A percentile compares a stretch with the other conserved stretches of the same genome.
Evolutionary conservation across 192 early-diverging fungal species (phyloP).

Genomic region (Haplosporangium gracile): DNA sequence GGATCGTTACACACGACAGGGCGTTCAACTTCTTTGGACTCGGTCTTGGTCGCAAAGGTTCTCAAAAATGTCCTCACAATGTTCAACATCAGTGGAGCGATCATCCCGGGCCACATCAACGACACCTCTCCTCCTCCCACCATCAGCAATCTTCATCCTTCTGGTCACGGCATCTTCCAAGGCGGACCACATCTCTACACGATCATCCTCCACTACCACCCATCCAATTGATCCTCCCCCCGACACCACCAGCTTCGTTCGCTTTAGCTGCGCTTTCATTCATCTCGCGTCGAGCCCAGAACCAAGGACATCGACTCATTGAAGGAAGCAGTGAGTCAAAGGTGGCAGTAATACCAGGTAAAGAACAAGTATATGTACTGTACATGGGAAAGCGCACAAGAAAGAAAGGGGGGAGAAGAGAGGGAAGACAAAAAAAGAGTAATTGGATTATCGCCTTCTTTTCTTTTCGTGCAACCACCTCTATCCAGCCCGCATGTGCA

Average conservation of each 20-base stretch:
- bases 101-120: neutral
- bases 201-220: neutral
- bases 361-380: neutral
- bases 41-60: neutral
- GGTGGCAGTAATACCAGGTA: neutral
- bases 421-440: neutral
- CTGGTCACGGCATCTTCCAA: slow-evolving; percentile 17
- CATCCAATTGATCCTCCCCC: neutral
- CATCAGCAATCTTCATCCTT: slow-evolving; percentile 8
- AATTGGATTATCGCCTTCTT: neutral
- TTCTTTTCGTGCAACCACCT: neutral
- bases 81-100: neutral
- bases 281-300: neutral
- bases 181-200: neutral
- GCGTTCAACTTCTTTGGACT: neutral
- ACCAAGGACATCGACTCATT: neutral
- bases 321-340: neutral
- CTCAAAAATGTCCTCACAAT: neutral
- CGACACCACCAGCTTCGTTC: neutral
- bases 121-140: neutral
- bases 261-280: no score
- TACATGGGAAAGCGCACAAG: neutral
- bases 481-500: neutral
- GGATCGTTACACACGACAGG: neutral
- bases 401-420: neutral